A percentile compares a stretch with the other conserved stretches of the same genome.
phyloP scores from a whole-genome alignment of 1,139 yeast genomes.

The Torulaspora pretoriensis region DNA sequence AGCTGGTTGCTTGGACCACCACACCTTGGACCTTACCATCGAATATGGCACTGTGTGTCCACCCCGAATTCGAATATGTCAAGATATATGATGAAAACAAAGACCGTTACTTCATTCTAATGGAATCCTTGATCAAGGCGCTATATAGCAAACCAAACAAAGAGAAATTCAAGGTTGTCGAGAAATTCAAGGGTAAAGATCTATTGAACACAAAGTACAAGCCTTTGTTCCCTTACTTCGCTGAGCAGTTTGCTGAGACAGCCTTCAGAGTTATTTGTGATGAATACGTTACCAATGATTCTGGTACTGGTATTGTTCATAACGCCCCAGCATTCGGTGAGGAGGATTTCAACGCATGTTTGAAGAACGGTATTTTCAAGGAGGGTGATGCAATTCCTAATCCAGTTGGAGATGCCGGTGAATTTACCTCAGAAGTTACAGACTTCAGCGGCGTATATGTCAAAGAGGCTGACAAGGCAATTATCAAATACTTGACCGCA shows the following conservation, averaged over 20 bases:
- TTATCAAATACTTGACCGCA: conserved; percentile 78
- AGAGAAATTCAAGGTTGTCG: conserved; percentile 82
- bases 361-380: conserved; percentile 66
- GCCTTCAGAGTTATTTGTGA: conserved; percentile 82
- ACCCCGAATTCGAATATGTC: conserved; percentile 86
- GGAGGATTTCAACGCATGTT: conserved; percentile 86
- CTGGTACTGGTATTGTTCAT: conserved; percentile 99
- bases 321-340: conserved; percentile 99
- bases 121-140: conserved; percentile 75
- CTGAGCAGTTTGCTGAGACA: conserved; percentile 64
- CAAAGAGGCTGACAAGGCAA: conserved; percentile 90
- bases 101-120: conserved; percentile 71
- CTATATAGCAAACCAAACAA: conserved; percentile 90
- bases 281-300: conserved; percentile 82
- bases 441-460: conserved; percentile 83
- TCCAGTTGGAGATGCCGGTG: conserved; percentile 91
- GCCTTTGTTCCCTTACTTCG: conserved; percentile 81
- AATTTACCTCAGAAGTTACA: conserved; percentile 66
- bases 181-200: conserved; percentile 71
- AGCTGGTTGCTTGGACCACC: conserved; percentile 96
- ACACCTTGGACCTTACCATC: conserved; percentile 99
- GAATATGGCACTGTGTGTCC: conserved; percentile 84
- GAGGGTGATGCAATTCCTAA: conserved; percentile 77
- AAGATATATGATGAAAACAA: conserved; percentile 88
- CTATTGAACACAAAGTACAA: conserved; percentile 73